Base-by-base conservation (phyloP, 2,329 filamentous ascomycete genomes). In the Macrophomina phaseolina region DNA sequence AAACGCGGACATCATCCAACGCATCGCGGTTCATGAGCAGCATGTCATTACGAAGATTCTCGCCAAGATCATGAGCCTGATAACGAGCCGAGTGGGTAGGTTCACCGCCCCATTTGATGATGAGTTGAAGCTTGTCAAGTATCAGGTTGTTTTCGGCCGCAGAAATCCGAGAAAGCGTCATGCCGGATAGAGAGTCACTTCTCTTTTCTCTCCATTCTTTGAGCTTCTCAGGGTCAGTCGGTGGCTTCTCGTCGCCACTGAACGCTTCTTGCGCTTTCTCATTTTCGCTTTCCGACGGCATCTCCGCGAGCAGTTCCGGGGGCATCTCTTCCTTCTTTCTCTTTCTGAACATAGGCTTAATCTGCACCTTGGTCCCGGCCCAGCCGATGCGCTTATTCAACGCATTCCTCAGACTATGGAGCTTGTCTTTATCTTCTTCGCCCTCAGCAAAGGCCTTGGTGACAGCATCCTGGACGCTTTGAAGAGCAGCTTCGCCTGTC, bases 71-170 rank as follows among this genome's bases (percentile, higher is more conserved):
- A 73, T 97, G 93, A 0, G 95, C 90, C 79, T 99, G 95, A 76
- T 99, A 98, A 61, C 95, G 88, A 38, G 95, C 96, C 34, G 95
- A 97, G 79, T 99, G 96, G 0, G 95, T 99, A 12, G 96, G 95
- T 77, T 99, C 95, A 48, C 95, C 95, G 71, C 95, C 95, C 96
- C 95, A 99, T 76, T 99, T 99, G 79, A 99, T 95, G 72, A 99
- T 96, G 46, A 99, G 86, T 77, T 99, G 95, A 40, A 99, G 83
- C 79, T 99, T 99, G 77, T 99, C 96, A 2, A 99, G 85, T 1
- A 97, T 91, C 58, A 98, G 85, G 73, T 94, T 93, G 76, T 98
- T 93, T 76, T 98, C 95, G 16, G 90, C 93, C 0, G 95, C 94
- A 6, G 94, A 95, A 68, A 97, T 96, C 68, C 96, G 91, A 28